Evolutionary conservation across 2,329 filamentous ascomycete species (phyloP), one percentile per base, ranked within the genome.

Genomic region (Ophiostoma pallidulum): DNA sequence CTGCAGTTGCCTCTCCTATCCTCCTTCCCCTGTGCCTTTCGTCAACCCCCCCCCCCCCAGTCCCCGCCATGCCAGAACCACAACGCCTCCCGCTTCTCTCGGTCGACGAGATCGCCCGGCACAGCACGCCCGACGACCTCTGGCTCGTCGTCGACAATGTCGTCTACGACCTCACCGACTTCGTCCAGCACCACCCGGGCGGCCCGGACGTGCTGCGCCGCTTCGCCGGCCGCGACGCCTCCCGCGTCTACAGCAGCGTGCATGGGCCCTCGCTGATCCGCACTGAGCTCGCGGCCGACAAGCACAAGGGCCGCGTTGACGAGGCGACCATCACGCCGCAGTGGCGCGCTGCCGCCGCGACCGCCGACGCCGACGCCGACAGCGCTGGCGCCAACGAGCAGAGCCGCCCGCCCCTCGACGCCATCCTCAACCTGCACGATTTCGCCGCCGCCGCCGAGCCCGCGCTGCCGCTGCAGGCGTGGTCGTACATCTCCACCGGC

Each of bases 81-180:
- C 39, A 38, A 7, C 37, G 28, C 20, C 32, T 37, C 5, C 39
- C 45, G 10, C 37, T 41, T n/a, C 24, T 48, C 18, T 20, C 50
- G 3, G 33, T 47, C 16, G 46, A 49, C 35, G 67, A 74, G 41
- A 60, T 80, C 32, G 66, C 62, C 12, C 61, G 61, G 45, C 76
- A 80, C 57, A 73, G 68, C 47, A 66, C 59, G 12, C 56, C 65
- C 29, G 57, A 68, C 45, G 62, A 80, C 54, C 73, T 75, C 56
- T 87, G 83, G 83, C 75, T 86, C 50, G 80, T 84, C 16, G 73
- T 86, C 19, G 75, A 85, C 60, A 74, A 74, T 39, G 73, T 75
- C 56, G 79, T 86, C 24, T 86, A 82, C 71, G 80, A 87, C 59
- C 66, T 87, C 41, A 82, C 80, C 3, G 72, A 78, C 2, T 86